phyloP scores from a whole-genome alignment of 371 early-diverging fungal species.

The Syncephalis fuscata region DNA sequence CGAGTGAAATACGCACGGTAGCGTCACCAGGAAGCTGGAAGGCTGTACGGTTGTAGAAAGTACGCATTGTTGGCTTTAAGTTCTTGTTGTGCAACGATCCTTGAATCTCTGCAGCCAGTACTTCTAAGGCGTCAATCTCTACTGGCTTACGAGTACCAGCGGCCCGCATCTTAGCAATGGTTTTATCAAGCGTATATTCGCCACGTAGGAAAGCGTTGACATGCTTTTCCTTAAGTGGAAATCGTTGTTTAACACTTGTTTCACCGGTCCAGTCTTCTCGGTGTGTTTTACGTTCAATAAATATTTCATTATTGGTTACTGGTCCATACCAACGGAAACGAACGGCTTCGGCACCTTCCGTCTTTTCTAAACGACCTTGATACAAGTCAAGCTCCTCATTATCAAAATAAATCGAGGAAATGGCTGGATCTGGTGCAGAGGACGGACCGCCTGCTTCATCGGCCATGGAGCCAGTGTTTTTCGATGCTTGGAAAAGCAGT shows the following conservation, averaged over 20 bases:
- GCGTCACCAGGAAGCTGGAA: constrained; percentile 99
- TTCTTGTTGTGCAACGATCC: constrained; percentile 51
- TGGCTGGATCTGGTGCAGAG: constrained; percentile 57
- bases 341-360: constrained; percentile 87
- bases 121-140: constrained; percentile 55
- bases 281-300: constrained; percentile 95
- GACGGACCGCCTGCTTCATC: constrained; percentile 1
- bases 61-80: constrained; percentile 79
- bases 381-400: constrained; percentile 87
- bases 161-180: constrained; percentile 63
- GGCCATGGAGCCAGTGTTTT: constrained; percentile 23
- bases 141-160: constrained; percentile 50
- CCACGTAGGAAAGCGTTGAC: constrained; percentile 78
- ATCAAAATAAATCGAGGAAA: constrained; percentile 91
- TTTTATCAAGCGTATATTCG: constrained; percentile 52
- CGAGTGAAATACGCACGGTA: constrained; percentile 93
- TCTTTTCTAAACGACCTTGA: constrained; percentile 75
- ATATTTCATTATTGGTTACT: constrained; percentile 43
- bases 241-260: constrained; percentile 84
- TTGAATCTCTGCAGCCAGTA: constrained; percentile 69
- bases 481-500: constrained; percentile 65
- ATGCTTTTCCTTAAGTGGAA: constrained; percentile 89
- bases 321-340: constrained; percentile 83
- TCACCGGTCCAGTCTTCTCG: constrained; percentile 96
- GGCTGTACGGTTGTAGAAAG: constrained; percentile 98